A percentile compares a stretch with the other conserved stretches of the same genome.
Conservation (phyloP, 352 stramenopile species). For the Pythium sp. region DNA sequence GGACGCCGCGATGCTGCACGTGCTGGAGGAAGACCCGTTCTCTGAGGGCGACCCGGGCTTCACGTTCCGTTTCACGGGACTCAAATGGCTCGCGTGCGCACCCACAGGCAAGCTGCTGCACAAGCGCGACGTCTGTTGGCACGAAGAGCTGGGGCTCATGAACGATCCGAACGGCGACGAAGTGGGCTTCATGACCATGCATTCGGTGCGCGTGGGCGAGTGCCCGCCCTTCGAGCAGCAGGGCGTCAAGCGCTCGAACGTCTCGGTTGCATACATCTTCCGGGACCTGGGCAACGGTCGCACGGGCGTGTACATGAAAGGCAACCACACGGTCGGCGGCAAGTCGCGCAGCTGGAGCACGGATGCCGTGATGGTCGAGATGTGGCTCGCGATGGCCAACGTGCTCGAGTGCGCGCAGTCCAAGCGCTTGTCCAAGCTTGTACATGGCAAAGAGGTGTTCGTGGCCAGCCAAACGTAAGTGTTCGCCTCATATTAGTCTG, state of each 20-base stretch:
- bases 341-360: constrained; percentile 59
- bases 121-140: constrained; percentile 66
- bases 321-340: constrained; percentile 45
- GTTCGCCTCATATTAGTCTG: background rate
- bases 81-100: constrained; percentile 61
- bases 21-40: constrained; percentile 51
- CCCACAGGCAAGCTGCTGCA: constrained; percentile 49
- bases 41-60: constrained; percentile 51
- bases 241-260: constrained; percentile 44
- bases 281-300: constrained; percentile 41
- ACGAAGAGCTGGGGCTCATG: constrained; percentile 59
- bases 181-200: constrained; percentile 61
- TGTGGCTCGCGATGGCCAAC: constrained; percentile 58
- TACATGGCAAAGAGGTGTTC: constrained; percentile 51
- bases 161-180: constrained; percentile 44
- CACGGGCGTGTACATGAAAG: constrained; percentile 66
- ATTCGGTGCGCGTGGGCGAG: constrained; percentile 46
- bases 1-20: constrained; percentile 53
- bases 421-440: constrained; percentile 53
- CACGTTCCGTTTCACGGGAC: constrained; percentile 45
- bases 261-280: constrained; percentile 68
- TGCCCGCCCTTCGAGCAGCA: constrained; percentile 61
- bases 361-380: constrained; percentile 49
- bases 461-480: constrained; percentile 44
- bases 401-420: constrained; percentile 55